Conservation (phyloP, 2,329 filamentous ascomycete species). For the Ophiostoma ulmi region DNA sequence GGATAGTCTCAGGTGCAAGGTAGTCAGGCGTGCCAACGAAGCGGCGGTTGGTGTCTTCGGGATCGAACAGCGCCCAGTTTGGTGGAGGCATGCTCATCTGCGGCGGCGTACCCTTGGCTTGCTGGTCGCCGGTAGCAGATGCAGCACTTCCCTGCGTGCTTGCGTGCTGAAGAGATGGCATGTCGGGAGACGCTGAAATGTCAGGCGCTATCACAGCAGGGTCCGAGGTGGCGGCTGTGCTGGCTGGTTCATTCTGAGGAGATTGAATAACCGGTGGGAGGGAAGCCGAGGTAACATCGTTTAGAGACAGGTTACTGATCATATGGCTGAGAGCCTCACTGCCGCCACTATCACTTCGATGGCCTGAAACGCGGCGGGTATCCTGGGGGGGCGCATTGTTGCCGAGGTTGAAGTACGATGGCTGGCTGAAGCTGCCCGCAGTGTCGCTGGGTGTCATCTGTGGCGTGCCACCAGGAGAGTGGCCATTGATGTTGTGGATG, state of each 20-base stretch:
- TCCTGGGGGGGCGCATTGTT: conserved; percentile 49
- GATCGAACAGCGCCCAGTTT: conserved; percentile 89
- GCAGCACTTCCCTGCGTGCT: conserved; percentile 37
- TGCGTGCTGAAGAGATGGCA: conserved; percentile 58
- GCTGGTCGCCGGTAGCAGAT: conserved; percentile 19
- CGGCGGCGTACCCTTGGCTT: conserved; percentile 55
- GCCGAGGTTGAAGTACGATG: conserved; percentile 82
- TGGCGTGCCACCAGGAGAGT: conserved; percentile 80
- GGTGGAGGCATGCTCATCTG: conserved; percentile 71
- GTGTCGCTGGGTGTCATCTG: conserved; percentile 74
- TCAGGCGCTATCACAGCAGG: conserved; percentile 58
- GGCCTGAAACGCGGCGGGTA: conserved; percentile 66
- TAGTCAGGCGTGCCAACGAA: conserved; percentile 98
- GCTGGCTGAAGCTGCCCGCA: conserved; percentile 63
- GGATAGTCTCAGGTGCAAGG: conserved; percentile 92
- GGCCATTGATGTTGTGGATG: conserved; percentile 55
- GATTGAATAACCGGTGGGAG: conserved; percentile 46
- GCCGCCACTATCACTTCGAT: conserved; percentile 86
- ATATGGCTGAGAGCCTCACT: conserved; percentile 80
- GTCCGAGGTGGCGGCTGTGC: neutral
- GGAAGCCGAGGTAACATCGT: conserved; percentile 49
- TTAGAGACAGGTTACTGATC: conserved; percentile 72
- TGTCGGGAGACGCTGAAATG: conserved; percentile 66
- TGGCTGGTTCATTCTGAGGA: conserved; percentile 64
- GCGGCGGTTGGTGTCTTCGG: conserved; percentile 82